Base-by-base conservation (phyloP, 805 yeast species). In the Starmerella potacharoeniae region DNA sequence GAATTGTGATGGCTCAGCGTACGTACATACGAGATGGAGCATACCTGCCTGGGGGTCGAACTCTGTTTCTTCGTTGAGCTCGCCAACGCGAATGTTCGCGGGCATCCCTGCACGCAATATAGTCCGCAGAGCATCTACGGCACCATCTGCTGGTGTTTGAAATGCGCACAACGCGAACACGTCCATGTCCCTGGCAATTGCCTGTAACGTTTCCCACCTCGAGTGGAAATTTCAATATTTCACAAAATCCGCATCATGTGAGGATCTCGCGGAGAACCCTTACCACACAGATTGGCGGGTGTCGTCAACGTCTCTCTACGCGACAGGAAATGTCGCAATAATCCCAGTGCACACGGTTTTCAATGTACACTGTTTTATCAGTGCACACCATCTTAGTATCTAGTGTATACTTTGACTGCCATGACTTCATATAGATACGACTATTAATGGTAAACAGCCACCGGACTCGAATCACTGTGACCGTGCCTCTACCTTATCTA, bases 71-170 rank as follows among this genome's bases (percentile, higher is more conserved):
- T 54, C 59, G 2, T 65, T 57, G 14, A 63, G 56, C 5, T 60
- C 64, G 11, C 63, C 61, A 8, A 57, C 53, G n/a, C 52, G 52
- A 9, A 63, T 59, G 40, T 64, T 63, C 1, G 56, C 63, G 2
- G 66, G 66, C 66, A 64, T 64, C 4, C 66, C 66, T 6, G 62
- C 64, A 0, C 52, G 43, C 30, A 64, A 50, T 39, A 60, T 59
- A 17, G 52, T 42, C 10, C 56, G 33, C 40, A 64, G 53, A 9
- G 59, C 66, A 6, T 58, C 62, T 6, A 37, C 50, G 2, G 65
- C 64, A 6, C 63, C 59, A 1, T 54, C 60, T 1, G 51, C 34
- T 2, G 54, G 57, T 1, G 66, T 59, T 44, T 55, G 41, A 35
- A 63, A 58, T 39, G 62, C 64, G 17, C 59, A 58, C 36, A 62